Evolutionary conservation across 345 rosid species (phyloP).

Genomic region (Salix brachista): DNA sequence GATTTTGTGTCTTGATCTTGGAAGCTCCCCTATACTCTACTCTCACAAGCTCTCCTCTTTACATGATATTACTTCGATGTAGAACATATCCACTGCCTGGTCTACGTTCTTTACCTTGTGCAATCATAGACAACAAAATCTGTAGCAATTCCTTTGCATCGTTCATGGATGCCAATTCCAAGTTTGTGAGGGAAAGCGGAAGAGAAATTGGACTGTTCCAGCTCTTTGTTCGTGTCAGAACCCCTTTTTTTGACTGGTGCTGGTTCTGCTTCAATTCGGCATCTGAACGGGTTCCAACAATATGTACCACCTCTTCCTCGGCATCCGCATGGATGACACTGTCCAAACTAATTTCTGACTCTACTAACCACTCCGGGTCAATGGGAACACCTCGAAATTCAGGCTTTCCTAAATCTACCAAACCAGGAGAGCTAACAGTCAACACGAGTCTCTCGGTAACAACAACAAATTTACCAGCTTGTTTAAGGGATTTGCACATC

Average conservation of each 20-base stretch:
- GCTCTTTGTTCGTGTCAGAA: constrained; percentile 41
- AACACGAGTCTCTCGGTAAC: constrained; percentile 60
- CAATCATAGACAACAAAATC: constrained; percentile 54
- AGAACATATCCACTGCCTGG: constrained; percentile 50
- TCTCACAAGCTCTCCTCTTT: background rate
- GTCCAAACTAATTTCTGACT: constrained; percentile 66
- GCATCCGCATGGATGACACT: constrained; percentile 65
- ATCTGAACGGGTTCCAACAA: constrained; percentile 78
- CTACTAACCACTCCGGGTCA: constrained; percentile 65
- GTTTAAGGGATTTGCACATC: constrained; percentile 67
- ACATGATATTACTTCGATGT: constrained; percentile 42
- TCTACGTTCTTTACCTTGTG: constrained; percentile 53
- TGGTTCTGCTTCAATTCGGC: constrained; percentile 53
- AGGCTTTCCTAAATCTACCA: constrained; percentile 57
- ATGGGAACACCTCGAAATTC: constrained; percentile 63
- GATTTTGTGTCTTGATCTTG: no score
- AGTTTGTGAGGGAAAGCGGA: constrained; percentile 66
- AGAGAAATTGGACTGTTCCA: constrained; percentile 56
- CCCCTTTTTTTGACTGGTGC: constrained; percentile 40
- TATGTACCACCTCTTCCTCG: constrained; percentile 49
- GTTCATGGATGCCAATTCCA: constrained; percentile 53
- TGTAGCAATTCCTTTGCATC: constrained; percentile 48
- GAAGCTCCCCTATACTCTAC: no score
- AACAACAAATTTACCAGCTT: constrained; percentile 61
- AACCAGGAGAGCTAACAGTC: constrained; percentile 56